Base-by-base conservation (phyloP, 768 basidiomycete genomes). In the Terana coerulea region DNA sequence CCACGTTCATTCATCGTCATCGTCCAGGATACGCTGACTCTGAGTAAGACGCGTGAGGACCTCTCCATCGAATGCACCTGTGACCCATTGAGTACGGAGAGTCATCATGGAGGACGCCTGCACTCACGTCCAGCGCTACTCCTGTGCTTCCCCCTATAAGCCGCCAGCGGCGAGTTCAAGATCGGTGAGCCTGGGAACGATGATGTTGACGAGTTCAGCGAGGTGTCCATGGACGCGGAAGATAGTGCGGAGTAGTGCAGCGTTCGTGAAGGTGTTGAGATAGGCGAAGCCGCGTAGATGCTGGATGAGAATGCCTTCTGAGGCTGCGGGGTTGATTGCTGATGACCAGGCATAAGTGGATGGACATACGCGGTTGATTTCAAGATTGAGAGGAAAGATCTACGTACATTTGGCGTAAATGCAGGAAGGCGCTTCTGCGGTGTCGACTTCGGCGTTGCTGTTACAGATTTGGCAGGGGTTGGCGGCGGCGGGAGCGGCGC, bases 61-160 rank as follows among this genome's bases (percentile, higher is more conserved):
- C 17, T 60, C 60, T 19, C 59, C 64, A 33, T 63, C 60, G 30
- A 65, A 62, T 17, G 64, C 60, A 31, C 60, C 64, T 65, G 26
- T n/a, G 35, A 47, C 26, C 19, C 12, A 19, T 43, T 34, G 28
- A 35, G 39, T 47, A 17, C 34, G 2, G 33, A 22, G 31, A 24
- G 10, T 24, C 34, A 7, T 19, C 37, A 19, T 25, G 9, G 29
- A n/a, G n/a, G 44, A 51, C 3, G 34, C 37, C 10, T 10, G 46
- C 11, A 60, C 74, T 59, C 41, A 75, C 72, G 69, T 49, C 69
- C 74, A 6, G 61, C 62, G 3, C 63, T 61, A 26, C 61, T 53
- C 15, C 64, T 60, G 48, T 74, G 73, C 47, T 61, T 67, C 25
- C 73, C 73, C 12, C 70, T 59, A 44, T 72, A 73, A 3, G 72